These are phyloP conservation scores for Leishmania tropica DNA, from an alignment of 208 protist species.

Conservation along the genomic window DNA sequence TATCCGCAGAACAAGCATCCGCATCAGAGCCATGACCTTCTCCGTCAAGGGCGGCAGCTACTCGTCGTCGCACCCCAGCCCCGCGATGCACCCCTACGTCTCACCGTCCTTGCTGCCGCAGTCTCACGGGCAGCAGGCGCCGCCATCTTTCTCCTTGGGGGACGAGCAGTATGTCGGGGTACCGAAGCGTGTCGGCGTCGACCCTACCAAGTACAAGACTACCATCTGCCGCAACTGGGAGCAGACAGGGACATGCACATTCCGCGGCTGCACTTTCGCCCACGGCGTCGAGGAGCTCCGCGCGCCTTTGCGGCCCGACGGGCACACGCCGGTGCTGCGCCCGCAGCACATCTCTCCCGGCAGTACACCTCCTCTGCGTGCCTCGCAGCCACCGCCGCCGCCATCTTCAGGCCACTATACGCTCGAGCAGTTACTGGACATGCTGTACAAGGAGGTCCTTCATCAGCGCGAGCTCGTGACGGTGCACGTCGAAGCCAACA, in stretches of 20 bases:
- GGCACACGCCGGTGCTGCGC: constrained; percentile 40
- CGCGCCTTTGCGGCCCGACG: constrained; percentile 43
- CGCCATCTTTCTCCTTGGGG: constrained; percentile 58
- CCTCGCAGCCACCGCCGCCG: constrained; percentile 25
- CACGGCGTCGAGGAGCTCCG: constrained; percentile 85
- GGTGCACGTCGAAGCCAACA: constrained; percentile 75
- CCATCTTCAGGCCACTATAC: constrained; percentile 21
- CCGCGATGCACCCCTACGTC: constrained; percentile 48
- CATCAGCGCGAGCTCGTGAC: constrained; percentile 58
- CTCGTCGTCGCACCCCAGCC: constrained; percentile 50
- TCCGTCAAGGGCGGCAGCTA: constrained; percentile 62
- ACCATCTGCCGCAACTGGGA: constrained; percentile 88
- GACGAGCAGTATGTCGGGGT: constrained; percentile 36
- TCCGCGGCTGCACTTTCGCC: constrained; percentile 83
- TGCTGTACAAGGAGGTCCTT: constrained; percentile 65
- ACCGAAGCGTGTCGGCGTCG: constrained; percentile 61
- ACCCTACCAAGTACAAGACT: constrained; percentile 86
- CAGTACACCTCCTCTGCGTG: constrained; percentile 44
- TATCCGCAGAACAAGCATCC: neutral
- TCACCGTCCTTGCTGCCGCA: constrained; percentile 40
- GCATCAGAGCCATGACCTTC: constrained; percentile 55
- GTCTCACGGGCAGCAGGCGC: constrained; percentile 42
- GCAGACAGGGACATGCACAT: constrained; percentile 63
- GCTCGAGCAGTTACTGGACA: constrained; percentile 72
- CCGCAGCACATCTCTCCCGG: constrained; percentile 35